phyloP scores from a whole-genome alignment of 1,139 yeast genomes.

The Saccharomyces hybrid region DNA sequence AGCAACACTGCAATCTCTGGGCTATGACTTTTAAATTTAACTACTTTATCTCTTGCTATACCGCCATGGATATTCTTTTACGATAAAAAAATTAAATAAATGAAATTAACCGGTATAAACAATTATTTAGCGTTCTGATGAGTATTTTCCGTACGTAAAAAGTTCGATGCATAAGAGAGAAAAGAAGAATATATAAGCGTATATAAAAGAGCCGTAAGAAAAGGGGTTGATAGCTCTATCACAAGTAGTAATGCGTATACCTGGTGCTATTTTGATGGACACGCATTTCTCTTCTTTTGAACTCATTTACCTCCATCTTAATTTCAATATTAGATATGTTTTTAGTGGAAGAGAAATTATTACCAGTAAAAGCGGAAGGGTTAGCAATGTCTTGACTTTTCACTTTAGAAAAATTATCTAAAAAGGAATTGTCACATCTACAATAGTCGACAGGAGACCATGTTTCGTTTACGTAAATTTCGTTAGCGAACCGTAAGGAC shows the following conservation, averaged over 20 bases:
- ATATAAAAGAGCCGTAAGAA: background rate
- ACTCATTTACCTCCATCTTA: conserved; percentile 26
- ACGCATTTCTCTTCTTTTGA: conserved; percentile 28
- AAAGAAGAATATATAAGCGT: background rate
- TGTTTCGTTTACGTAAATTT: conserved; percentile 18
- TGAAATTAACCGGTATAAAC: background rate
- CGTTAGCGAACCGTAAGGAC: conserved; percentile 15
- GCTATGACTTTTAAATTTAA: background rate
- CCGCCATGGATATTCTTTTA: background rate
- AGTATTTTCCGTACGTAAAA: background rate
- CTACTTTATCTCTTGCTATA: no score
- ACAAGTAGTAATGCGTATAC: conserved; percentile 25
- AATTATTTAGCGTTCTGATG: background rate
- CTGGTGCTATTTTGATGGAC: conserved; percentile 26
- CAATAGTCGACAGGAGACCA: conserved; percentile 23
- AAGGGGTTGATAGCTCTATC: background rate
- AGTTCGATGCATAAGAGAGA: background rate
- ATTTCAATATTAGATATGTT: conserved; percentile 10
- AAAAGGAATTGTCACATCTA: conserved; percentile 21
- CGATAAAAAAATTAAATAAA: background rate
- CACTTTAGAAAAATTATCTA: conserved; percentile 17
- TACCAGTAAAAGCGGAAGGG: conserved; percentile 3
- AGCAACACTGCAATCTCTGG: background rate
- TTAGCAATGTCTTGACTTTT: conserved; percentile 12
- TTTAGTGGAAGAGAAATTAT: conserved; percentile 1